Base-by-base conservation (phyloP, 345 rosid species). In the Eucalyptus erythrocorys region DNA sequence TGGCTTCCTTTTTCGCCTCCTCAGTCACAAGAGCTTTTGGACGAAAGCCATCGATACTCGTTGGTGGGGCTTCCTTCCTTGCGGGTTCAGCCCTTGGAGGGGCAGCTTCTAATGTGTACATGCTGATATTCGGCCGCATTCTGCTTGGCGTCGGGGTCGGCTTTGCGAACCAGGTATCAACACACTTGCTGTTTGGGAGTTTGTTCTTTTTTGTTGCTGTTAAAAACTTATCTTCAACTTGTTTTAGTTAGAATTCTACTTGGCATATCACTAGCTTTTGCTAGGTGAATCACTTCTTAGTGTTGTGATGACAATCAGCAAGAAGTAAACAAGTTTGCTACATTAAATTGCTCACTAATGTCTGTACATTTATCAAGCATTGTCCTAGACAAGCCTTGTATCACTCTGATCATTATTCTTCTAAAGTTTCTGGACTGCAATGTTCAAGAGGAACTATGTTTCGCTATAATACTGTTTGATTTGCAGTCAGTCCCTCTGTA, bases 401-500 rank as follows among this genome's bases (percentile, higher is more conserved):
- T 76, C 24, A 43, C 15, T 76, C 47, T 21, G 47, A 76, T 76
- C 27, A 40, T 76, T 6, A 13, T 76, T 76, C 27, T 76, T 76
- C 84, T 40, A 22, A 40, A 76, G 47, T 37, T 40, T 76, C 84
- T 40, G 84, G 84, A 40, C 84, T 40, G 30, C 24, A 47, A 40
- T 40, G 84, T 11, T 40, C 47, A 40, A 76, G 47, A 76, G 47
- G 47, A 76, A 76, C 24, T 40, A 76, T 76, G 47, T 40, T 21
- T 76, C 5, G 8, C 30, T 40, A 76, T 76, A 76, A 40, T 76
- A 22, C 34, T 48, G 26, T 50, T 43, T 47, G 32, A 43, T 34
- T 10, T 89, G 88, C 91, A 94, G 98, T 88, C 99, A 42, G 98
- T 96, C 30, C 99, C 99, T 11, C 61, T 96, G 9, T 95, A 97